These are phyloP conservation scores for Albatrellus ellisii DNA, from an alignment of 768 basidiomycete species.

Conservation along the genomic window DNA sequence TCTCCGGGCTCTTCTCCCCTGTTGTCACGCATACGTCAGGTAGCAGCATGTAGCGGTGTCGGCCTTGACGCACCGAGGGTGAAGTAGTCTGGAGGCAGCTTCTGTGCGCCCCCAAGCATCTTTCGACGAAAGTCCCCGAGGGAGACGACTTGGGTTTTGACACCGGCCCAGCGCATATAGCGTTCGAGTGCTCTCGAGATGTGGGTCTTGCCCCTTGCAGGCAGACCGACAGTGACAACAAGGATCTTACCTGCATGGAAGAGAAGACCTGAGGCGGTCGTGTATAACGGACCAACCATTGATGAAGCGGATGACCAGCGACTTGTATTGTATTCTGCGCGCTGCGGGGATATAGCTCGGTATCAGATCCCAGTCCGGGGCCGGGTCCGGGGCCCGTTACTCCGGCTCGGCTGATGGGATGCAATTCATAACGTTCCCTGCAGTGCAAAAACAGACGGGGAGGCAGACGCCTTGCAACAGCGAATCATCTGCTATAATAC, in stretches of 20 bases:
- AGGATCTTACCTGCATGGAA: constrained; percentile 95
- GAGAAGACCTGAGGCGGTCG: constrained; percentile 76
- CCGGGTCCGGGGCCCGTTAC: too few species aligned
- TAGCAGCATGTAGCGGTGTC: too few species aligned
- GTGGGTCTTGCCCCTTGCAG: constrained; percentile 93
- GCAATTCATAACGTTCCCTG: too few species aligned
- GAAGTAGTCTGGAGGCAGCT: constrained; percentile 89
- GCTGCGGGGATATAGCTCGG: too few species aligned
- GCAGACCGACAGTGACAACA: constrained; percentile 83
- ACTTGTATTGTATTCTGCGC: neutral
- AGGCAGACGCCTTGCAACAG: too few species aligned
- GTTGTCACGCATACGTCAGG: too few species aligned
- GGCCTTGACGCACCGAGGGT: constrained; percentile 46
- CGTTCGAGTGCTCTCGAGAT: constrained; percentile 91
- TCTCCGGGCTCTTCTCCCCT: constrained; percentile 73
- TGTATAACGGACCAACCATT: constrained; percentile 95
- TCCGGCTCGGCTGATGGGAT: too few species aligned
- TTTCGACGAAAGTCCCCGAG: constrained; percentile 92
- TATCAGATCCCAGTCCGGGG: too few species aligned
- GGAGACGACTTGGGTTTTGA: constrained; percentile 90
- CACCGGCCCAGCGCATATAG: constrained; percentile 97
- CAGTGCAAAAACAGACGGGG: too few species aligned
- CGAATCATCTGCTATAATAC: too few species aligned
- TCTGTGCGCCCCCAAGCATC: constrained; percentile 76
- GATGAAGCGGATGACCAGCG: neutral